phyloP scores from a whole-genome alignment of 495 filamentous ascomycete genomes.

The Mytilinidion resinicola region DNA sequence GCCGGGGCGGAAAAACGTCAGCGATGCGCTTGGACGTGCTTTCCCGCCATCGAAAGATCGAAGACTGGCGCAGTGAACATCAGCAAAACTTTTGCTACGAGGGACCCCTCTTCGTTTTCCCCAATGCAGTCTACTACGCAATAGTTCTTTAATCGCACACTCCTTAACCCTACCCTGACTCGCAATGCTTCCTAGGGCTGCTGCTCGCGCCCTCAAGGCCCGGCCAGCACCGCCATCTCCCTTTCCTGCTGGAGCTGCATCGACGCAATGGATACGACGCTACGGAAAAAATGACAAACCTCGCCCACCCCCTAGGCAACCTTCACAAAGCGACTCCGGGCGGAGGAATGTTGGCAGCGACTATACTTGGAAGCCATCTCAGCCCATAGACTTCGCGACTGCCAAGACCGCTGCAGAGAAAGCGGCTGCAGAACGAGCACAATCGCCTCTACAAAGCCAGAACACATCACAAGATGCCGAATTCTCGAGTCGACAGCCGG shows the following conservation, averaged over 20 bases:
- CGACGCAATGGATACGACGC: slow-evolving; percentile 30
- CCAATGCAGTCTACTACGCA: not conserved
- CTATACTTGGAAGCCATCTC: slow-evolving; percentile 17
- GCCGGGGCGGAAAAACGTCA: not conserved
- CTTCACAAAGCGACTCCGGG: slow-evolving; percentile 36
- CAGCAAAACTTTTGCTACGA: not conserved
- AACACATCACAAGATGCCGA: slow-evolving; percentile 11
- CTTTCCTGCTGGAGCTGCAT: slow-evolving; percentile 26
- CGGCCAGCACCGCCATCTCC: slow-evolving; percentile 11
- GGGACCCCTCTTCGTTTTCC: not conserved
- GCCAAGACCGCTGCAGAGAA: not conserved
- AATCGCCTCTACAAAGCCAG: not conserved
- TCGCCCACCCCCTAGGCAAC: slow-evolving; percentile 30
- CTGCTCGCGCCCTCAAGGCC: slow-evolving; percentile 22
- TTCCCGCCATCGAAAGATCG: slow-evolving; percentile 3
- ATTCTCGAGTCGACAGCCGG: slow-evolving; percentile 11
- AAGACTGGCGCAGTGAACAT: not conserved
- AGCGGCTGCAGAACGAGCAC: not conserved
- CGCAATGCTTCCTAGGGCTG: slow-evolving; percentile 26
- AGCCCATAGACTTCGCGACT: slow-evolving; percentile 14
- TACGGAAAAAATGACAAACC: slow-evolving; percentile 47
- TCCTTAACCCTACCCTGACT: not conserved
- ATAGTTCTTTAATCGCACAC: slow-evolving; percentile 10
- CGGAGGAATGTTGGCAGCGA: slow-evolving; percentile 6
- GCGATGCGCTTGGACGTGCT: not conserved